Percentiles rank a stretch among this genome's conserved stretches.
Conservation (phyloP, 768 basidiomycete genomes). For the Leccinellum rugosiceps region DNA sequence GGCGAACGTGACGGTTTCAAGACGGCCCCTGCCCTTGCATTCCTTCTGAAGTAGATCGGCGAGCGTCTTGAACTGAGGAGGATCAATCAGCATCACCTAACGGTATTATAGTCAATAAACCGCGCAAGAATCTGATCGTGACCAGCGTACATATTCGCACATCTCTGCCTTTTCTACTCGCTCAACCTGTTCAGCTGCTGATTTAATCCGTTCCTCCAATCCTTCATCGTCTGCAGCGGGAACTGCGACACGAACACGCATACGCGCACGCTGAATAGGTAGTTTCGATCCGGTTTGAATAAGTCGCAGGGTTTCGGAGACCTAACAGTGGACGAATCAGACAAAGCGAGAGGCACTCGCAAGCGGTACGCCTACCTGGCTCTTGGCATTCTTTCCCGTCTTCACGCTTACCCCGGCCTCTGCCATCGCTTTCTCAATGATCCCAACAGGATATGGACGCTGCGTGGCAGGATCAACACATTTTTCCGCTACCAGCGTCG, state of each 20-base stretch:
- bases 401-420: slow-evolving; percentile 93
- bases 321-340: slow-evolving; percentile 41
- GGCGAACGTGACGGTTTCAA: slow-evolving; percentile 80
- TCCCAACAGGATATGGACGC: slow-evolving; percentile 86
- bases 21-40: slow-evolving; percentile 79
- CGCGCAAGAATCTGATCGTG: not conserved
- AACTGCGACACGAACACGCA: slow-evolving; percentile 85
- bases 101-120: slow-evolving; percentile 9
- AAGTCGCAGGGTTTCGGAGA: slow-evolving; percentile 82
- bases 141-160: slow-evolving; percentile 78
- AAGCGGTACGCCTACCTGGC: slow-evolving; percentile 56
- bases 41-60: slow-evolving; percentile 90
- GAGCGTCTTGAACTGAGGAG: slow-evolving; percentile 84
- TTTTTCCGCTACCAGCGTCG: slow-evolving; percentile 91
- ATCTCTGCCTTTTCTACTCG: slow-evolving; percentile 72
- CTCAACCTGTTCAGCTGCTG: slow-evolving; percentile 80
- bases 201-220: slow-evolving; percentile 67
- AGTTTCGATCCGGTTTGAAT: slow-evolving; percentile 82
- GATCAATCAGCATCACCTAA: slow-evolving; percentile 90
- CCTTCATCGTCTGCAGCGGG: slow-evolving; percentile 62
- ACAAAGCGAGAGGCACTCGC: not conserved
- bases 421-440: slow-evolving; percentile 97
- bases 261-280: slow-evolving; percentile 88
- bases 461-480: slow-evolving; percentile 92
- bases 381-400: slow-evolving; percentile 87